Evolutionary conservation across 129 eudicot genomes (phyloP).

Genomic region (Calendula officinalis): DNA sequence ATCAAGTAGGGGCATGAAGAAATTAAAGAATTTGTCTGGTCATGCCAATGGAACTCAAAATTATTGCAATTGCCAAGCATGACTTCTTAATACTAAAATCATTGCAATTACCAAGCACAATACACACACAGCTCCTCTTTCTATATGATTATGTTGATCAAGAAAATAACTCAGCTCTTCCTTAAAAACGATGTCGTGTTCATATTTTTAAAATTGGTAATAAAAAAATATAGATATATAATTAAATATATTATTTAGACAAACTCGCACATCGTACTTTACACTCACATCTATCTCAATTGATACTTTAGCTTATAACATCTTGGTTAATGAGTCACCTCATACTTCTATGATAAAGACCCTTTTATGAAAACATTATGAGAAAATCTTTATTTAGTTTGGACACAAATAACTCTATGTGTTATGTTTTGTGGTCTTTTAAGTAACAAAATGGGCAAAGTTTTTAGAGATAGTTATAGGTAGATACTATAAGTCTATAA

Average conservation of each 20-base stretch:
- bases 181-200: no score
- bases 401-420: no score
- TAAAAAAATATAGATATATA: no score
- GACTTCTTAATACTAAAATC: constrained; percentile 12
- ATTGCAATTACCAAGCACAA: constrained; percentile 17
- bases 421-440: neutral
- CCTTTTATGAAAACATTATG: no score
- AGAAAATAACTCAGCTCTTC: neutral
- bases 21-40: constrained; percentile 11
- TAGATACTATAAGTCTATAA: constrained; percentile 8
- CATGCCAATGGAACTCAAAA: constrained; percentile 19
- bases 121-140: constrained; percentile 10
- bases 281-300: no score
- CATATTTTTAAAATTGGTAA: no score
- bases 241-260: no score
- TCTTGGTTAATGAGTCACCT: no score
- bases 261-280: no score
- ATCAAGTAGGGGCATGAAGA: constrained; percentile 17
- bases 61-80: neutral
- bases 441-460: neutral
- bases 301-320: no score
- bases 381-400: no score
- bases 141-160: constrained; percentile 10
- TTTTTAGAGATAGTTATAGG: constrained; percentile 10
- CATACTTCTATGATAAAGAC: no score